Conservation (phyloP, 768 basidiomycete species). For the Cyclocybe cylindracea region DNA sequence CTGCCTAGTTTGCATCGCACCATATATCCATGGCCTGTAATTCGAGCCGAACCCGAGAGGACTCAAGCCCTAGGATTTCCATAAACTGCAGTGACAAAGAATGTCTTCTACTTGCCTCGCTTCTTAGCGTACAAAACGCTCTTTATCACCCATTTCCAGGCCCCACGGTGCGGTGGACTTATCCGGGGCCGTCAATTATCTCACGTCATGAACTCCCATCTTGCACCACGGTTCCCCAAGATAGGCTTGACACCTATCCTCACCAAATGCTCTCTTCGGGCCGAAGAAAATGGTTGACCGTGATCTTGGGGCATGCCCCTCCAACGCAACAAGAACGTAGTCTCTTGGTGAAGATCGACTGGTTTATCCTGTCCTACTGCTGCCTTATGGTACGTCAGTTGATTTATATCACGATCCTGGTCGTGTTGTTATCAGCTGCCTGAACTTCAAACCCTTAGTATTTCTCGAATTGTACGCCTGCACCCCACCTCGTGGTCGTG, state of each 20-base stretch:
- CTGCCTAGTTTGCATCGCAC: too few relatives aligned
- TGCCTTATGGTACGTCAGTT: constrained; percentile 57
- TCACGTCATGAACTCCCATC: background rate
- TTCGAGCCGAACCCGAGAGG: too few relatives aligned
- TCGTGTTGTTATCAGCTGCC: background rate
- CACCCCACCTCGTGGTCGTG: background rate
- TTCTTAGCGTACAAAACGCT: too few relatives aligned
- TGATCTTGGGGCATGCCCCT: constrained; percentile 36
- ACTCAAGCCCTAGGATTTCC: too few relatives aligned
- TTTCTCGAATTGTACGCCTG: constrained; percentile 58
- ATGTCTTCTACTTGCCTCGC: too few relatives aligned
- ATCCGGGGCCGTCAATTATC: background rate
- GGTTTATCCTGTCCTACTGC: constrained; percentile 70
- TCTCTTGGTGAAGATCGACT: constrained; percentile 62
- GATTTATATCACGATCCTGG: background rate
- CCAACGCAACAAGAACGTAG: constrained; percentile 43
- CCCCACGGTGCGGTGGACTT: background rate
- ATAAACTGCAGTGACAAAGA: too few relatives aligned
- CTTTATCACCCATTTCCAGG: background rate
- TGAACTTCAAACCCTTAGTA: constrained; percentile 39
- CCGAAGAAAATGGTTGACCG: constrained; percentile 1
- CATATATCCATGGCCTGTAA: too few relatives aligned
- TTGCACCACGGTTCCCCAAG: too few relatives aligned
- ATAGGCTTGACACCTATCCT: too few relatives aligned
- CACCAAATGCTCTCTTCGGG: background rate